Evolutionary conservation across 2,329 filamentous ascomycete species (phyloP).

Genomic region (Aspergillus pseudoterreus): DNA sequence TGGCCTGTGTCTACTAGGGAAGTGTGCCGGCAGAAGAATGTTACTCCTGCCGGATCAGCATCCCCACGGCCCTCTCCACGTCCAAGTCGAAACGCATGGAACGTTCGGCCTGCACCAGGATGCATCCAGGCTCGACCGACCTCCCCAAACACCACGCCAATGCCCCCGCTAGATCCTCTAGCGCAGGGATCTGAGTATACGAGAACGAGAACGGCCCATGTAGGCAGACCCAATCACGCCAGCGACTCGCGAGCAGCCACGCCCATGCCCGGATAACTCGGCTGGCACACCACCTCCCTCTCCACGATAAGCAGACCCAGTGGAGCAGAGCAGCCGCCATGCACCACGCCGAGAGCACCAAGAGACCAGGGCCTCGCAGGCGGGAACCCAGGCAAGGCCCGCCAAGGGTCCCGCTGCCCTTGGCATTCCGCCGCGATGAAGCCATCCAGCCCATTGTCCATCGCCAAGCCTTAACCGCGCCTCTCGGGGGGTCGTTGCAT

Average conservation of each 20-base stretch:
- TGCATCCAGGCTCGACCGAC: too few relatives aligned
- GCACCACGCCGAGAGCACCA: not conserved
- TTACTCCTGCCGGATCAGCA: not conserved
- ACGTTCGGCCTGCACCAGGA: not conserved
- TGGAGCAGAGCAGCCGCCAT: not conserved
- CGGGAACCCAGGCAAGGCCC: slow-evolving; percentile 7
- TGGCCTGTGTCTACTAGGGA: not conserved
- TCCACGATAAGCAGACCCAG: not conserved
- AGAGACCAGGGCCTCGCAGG: slow-evolving; percentile 7
- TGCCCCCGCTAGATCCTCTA: not conserved
- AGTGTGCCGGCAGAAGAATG: too few relatives aligned
- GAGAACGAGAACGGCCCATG: slow-evolving; percentile 2
- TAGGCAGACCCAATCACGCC: too few relatives aligned
- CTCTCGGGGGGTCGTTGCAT: slow-evolving; percentile 7
- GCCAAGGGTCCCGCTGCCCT: slow-evolving; percentile 20
- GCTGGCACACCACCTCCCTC: slow-evolving; percentile 1
- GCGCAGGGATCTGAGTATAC: not conserved
- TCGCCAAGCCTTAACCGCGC: not conserved
- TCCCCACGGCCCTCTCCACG: not conserved
- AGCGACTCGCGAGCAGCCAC: too few relatives aligned
- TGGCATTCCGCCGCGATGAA: slow-evolving; percentile 17
- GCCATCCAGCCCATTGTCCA: slow-evolving; percentile 6
- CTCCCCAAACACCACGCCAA: slow-evolving; percentile 14
- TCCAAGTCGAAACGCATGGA: slow-evolving; percentile 9
- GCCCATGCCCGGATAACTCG: slow-evolving; percentile 13